Percentiles rank a stretch among this genome's conserved stretches.
Conservation (phyloP, 2,329 filamentous ascomycete genomes). For the Coniochaeta sp. region DNA sequence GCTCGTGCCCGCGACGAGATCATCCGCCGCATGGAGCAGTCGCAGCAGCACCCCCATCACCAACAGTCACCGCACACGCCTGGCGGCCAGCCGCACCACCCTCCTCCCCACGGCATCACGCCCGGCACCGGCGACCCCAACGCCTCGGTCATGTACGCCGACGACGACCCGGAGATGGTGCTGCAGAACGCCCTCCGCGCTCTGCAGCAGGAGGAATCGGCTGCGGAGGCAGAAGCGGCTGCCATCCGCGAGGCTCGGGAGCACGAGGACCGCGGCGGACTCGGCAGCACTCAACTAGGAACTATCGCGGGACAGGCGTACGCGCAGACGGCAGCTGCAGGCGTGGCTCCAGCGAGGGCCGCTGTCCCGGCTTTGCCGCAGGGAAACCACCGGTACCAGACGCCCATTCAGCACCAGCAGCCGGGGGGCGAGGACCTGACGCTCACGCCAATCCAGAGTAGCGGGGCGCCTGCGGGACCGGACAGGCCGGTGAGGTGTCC, state of each 20-base stretch:
- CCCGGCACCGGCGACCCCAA: conserved; percentile 10
- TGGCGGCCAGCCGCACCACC: not conserved
- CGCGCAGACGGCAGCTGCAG: conserved; percentile 16
- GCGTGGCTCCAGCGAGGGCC: not conserved
- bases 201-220: conserved; percentile 52
- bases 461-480: conserved; percentile 34
- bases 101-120: conserved; percentile 5
- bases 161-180: conserved; percentile 51
- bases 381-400: conserved; percentile 8
- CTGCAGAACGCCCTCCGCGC: conserved; percentile 53
- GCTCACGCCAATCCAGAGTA: conserved; percentile 49
- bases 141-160: conserved; percentile 21
- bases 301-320: conserved; percentile 16
- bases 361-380: conserved; percentile 2
- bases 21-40: conserved; percentile 31
- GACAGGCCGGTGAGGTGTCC: conserved; percentile 50
- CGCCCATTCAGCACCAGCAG: conserved; percentile 7
- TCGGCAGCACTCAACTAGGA: conserved; percentile 16
- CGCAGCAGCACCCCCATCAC: conserved; percentile 9
- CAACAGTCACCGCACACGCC: conserved; percentile 6
- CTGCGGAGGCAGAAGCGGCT: conserved; percentile 50
- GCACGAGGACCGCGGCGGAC: conserved; percentile 30
- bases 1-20: conserved; percentile 53
- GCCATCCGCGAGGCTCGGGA: conserved; percentile 46
- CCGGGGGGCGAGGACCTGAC: conserved; percentile 33